These are phyloP conservation scores for Pseudodiploospora longispora DNA, from an alignment of 2,329 filamentous ascomycete genomes.

Conservation along the genomic window DNA sequence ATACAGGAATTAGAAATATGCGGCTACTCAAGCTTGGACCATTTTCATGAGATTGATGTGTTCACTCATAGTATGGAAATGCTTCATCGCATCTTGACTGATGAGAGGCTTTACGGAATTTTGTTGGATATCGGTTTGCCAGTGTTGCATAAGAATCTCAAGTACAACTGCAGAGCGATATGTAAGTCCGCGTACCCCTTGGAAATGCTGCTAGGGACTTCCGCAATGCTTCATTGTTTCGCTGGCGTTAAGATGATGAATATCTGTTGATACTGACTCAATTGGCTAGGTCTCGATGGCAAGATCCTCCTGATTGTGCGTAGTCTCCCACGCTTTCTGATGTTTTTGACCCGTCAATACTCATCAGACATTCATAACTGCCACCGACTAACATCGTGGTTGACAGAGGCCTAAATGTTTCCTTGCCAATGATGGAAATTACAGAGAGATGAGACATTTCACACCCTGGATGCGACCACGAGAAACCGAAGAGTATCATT, in stretches of 20 bases:
- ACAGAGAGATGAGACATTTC: conserved; percentile 33
- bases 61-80: conserved; percentile 25
- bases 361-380: neutral
- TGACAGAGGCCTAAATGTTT: neutral
- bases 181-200: no score
- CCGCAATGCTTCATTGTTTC: no score
- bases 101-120: conserved; percentile 28
- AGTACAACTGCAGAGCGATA: conserved; percentile 10
- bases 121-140: conserved; percentile 26
- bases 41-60: conserved; percentile 45
- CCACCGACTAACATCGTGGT: neutral
- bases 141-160: conserved; percentile 32
- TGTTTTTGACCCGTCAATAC: neutral
- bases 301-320: conserved; percentile 45
- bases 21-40: conserved; percentile 44
- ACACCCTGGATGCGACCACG: conserved; percentile 30
- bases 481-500: conserved; percentile 28
- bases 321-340: neutral
- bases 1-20: neutral
- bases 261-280: no score
- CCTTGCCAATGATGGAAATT: conserved; percentile 59
- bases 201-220: no score
- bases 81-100: conserved; percentile 23
- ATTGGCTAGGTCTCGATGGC: conserved; percentile 35
- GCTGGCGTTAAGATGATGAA: no score